phyloP scores from a whole-genome alignment of 345 rosid genomes.

The Clausena lansium region DNA sequence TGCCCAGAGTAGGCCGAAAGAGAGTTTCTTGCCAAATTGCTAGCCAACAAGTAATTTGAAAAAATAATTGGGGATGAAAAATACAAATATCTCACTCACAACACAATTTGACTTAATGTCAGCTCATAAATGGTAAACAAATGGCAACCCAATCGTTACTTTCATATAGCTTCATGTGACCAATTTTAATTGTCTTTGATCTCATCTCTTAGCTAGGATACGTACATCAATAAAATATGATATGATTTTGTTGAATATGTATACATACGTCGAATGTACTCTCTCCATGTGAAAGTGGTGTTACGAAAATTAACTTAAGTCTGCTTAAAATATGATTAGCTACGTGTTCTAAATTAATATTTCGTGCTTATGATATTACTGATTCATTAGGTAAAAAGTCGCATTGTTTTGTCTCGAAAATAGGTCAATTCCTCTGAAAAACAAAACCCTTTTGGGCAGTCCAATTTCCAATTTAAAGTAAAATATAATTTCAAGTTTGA shows the following conservation, averaged over 20 bases:
- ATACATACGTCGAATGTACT: neutral
- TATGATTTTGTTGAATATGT: neutral
- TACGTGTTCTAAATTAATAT: neutral
- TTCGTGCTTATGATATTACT: neutral
- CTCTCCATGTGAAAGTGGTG: neutral
- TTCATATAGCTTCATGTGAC: neutral
- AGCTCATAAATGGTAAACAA: neutral
- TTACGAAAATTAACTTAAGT: no score
- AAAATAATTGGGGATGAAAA: neutral
- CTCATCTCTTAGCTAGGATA: neutral
- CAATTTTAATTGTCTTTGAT: neutral
- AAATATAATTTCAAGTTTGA: neutral
- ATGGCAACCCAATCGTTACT: neutral
- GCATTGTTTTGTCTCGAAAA: neutral
- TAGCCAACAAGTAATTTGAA: neutral
- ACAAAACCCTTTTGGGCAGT: neutral
- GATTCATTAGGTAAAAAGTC: conserved; percentile 3
- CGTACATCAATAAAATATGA: neutral
- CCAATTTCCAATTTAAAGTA: neutral
- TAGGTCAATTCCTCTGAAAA: neutral
- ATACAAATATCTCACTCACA: neutral
- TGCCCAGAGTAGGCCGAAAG: neutral
- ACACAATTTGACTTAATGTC: neutral
- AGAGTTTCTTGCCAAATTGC: neutral
- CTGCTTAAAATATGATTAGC: neutral